These are phyloP conservation scores for Trametes coccinea DNA, from an alignment of 768 basidiomycete genomes.

Conservation along the genomic window DNA sequence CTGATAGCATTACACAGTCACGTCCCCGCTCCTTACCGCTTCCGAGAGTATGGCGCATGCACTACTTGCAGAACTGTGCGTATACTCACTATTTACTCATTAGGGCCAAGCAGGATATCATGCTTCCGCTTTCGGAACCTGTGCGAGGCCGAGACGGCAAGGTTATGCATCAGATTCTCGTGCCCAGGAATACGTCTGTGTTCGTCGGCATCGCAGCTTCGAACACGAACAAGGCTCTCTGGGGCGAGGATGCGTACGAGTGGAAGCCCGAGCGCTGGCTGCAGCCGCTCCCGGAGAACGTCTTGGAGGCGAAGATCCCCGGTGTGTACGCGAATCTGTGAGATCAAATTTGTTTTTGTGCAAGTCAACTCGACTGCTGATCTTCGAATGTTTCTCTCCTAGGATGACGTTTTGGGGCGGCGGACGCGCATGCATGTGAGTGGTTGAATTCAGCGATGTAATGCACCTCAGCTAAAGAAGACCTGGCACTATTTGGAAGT, in stretches of 20 bases:
- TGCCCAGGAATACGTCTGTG: conserved; percentile 24
- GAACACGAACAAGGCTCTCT: conserved; percentile 29
- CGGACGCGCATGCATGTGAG: conserved; percentile 47
- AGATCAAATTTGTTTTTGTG: not conserved
- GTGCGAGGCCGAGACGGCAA: conserved; percentile 19
- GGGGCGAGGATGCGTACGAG: conserved; percentile 29
- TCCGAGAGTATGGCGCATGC: conserved; percentile 16
- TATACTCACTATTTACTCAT: not conserved
- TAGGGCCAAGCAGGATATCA: conserved; percentile 14
- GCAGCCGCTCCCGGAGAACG: conserved; percentile 11
- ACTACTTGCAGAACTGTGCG: not conserved
- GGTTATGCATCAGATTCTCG: conserved; percentile 17
- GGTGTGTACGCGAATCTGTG: conserved; percentile 23
- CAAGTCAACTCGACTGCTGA: not conserved
- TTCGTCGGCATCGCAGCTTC: conserved; percentile 21
- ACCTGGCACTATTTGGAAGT: not conserved
- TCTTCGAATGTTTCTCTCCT: too few species aligned
- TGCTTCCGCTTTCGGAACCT: conserved; percentile 24
- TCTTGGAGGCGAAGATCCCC: conserved; percentile 19
- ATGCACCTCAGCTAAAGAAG: too few species aligned
- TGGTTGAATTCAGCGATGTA: not conserved
- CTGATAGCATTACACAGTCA: not conserved
- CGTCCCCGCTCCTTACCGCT: conserved; percentile 9
- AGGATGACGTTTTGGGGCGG: conserved; percentile 50
- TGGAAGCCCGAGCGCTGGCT: conserved; percentile 31